These are phyloP conservation scores for Hypoxylon lenormandii DNA, from an alignment of 495 filamentous ascomycete species.

Conservation along the genomic window DNA sequence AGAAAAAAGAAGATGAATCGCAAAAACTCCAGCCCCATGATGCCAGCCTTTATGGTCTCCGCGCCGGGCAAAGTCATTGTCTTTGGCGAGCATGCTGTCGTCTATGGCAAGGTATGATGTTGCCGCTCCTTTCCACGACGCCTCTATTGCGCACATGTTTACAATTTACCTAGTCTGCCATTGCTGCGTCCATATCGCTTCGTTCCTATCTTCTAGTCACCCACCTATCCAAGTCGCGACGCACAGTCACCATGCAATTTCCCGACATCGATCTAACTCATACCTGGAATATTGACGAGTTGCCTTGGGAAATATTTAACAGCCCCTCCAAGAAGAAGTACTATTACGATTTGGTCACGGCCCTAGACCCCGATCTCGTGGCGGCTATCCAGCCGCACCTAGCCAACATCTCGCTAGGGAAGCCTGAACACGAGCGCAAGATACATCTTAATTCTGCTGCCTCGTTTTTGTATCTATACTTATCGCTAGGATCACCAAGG, in stretches of 20 bases:
- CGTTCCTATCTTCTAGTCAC: slow-evolving; percentile 96
- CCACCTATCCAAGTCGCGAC: slow-evolving; percentile 84
- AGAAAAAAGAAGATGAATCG: slow-evolving; percentile 55
- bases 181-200: slow-evolving; percentile 92
- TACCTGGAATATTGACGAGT: slow-evolving; percentile 87
- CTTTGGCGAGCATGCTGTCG: slow-evolving; percentile 95
- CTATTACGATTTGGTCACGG: slow-evolving; percentile 87
- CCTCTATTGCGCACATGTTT: slow-evolving; percentile 15
- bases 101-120: slow-evolving; percentile 82
- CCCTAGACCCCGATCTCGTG: slow-evolving; percentile 83
- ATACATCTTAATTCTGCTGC: slow-evolving; percentile 82
- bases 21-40: slow-evolving; percentile 69
- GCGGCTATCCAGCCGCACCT: slow-evolving; percentile 82
- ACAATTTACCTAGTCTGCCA: slow-evolving; percentile 72
- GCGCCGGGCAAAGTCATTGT: slow-evolving; percentile 98
- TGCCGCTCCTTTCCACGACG: background rate
- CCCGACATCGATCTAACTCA: slow-evolving; percentile 87
- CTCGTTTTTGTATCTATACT: slow-evolving; percentile 91
- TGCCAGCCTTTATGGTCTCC: slow-evolving; percentile 95
- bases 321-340: slow-evolving; percentile 86
- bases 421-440: slow-evolving; percentile 74
- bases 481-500: slow-evolving; percentile 81
- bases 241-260: slow-evolving; percentile 86
- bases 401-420: slow-evolving; percentile 71
- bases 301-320: slow-evolving; percentile 86